Conservation (phyloP, 2,329 filamentous ascomycete species). For the Xylaria multiplex region DNA sequence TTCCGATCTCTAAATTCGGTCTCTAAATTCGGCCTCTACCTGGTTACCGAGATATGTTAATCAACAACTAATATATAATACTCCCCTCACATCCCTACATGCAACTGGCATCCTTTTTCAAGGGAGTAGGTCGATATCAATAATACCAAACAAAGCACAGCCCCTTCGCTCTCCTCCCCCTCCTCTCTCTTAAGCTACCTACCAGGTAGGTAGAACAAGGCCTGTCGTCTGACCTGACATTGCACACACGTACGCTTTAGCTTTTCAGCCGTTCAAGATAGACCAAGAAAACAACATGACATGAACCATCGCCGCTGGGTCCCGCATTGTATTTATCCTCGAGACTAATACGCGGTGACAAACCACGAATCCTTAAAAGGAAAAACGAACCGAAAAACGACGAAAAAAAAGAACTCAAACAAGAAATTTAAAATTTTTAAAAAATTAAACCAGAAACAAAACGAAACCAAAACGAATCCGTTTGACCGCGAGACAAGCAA, state of each 20-base stretch:
- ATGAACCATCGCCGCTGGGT: slow-evolving; percentile 30
- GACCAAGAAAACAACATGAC: slow-evolving; percentile 18
- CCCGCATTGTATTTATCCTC: slow-evolving; percentile 29
- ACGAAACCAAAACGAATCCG: too few relatives aligned
- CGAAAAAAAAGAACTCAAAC: not conserved
- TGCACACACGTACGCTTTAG: too few relatives aligned
- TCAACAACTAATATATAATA: not conserved
- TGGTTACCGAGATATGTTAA: not conserved
- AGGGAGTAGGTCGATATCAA: not conserved
- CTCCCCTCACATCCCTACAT: not conserved
- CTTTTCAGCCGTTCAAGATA: slow-evolving; percentile 6
- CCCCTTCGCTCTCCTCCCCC: not conserved
- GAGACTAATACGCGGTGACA: slow-evolving; percentile 26
- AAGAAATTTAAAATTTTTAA: too few relatives aligned
- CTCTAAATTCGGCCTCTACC: not conserved
- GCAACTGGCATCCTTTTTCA: not conserved
- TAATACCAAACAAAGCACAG: not conserved
- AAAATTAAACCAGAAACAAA: too few relatives aligned
- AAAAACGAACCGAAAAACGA: not conserved
- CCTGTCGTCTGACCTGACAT: too few relatives aligned
- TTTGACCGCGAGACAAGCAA: slow-evolving; percentile 4
- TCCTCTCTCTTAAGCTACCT: too few relatives aligned
- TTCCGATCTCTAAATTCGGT: not conserved
- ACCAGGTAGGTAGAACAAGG: too few relatives aligned
- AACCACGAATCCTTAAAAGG: not conserved